Conservation (phyloP, 495 filamentous ascomycete species). For the Xylaria scruposa region DNA sequence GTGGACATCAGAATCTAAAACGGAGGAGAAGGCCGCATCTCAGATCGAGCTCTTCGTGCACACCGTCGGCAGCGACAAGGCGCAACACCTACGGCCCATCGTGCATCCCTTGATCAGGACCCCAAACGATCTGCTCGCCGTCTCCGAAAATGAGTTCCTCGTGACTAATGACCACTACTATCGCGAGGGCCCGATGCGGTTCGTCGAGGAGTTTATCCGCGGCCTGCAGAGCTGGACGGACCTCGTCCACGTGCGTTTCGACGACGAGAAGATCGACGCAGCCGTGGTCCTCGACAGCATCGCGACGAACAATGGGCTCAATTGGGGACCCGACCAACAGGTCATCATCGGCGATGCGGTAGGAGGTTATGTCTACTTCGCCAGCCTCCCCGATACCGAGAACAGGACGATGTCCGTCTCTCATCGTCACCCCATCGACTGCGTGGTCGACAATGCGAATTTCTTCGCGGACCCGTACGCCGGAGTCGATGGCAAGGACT, state of each 20-base stretch:
- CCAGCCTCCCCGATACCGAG: constrained; percentile 20
- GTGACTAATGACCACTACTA: constrained; percentile 69
- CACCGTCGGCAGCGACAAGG: constrained; percentile 40
- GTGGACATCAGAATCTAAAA: constrained; percentile 35
- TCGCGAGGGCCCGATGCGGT: constrained; percentile 52
- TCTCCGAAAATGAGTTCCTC: constrained; percentile 56
- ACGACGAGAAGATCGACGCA: constrained; percentile 48
- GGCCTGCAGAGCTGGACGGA: constrained; percentile 44
- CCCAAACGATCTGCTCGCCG: constrained; percentile 65
- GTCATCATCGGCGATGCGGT: constrained; percentile 55
- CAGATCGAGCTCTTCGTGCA: constrained; percentile 68
- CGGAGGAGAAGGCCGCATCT: constrained; percentile 50
- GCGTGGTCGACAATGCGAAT: constrained; percentile 62
- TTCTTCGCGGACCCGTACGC: constrained; percentile 62
- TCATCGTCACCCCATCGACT: constrained; percentile 51
- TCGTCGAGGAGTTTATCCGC: constrained; percentile 48
- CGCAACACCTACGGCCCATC: constrained; percentile 51
- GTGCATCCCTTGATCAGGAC: constrained; percentile 59
- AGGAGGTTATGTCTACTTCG: constrained; percentile 36
- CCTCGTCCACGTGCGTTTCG: constrained; percentile 37
- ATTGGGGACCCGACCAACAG: constrained; percentile 60
- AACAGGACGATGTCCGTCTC: constrained; percentile 49
- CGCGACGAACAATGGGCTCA: constrained; percentile 64
- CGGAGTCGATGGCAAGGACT: constrained; percentile 61
- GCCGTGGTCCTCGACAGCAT: constrained; percentile 50